These are phyloP conservation scores for Phellopilus nigrolimitatus DNA, from an alignment of 1,284 basidiomycete genomes.

Conservation along the genomic window DNA sequence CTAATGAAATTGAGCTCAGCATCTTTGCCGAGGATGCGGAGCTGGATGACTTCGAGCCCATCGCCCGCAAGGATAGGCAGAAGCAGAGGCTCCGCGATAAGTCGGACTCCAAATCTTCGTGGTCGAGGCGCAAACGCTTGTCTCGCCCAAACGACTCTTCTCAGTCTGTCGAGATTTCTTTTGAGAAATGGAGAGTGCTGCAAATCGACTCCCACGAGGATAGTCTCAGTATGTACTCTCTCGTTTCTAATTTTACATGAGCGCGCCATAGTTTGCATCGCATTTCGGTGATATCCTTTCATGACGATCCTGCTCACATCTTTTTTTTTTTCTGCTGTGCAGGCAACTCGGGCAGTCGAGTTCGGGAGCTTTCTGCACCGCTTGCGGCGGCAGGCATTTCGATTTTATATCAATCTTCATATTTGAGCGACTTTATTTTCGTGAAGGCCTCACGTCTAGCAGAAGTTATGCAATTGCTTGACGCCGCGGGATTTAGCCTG, in stretches of 20 bases:
- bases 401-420: slow-evolving; percentile 81
- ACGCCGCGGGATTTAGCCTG: slow-evolving; percentile 60
- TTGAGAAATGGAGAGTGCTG: slow-evolving; percentile 68
- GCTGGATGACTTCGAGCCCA: slow-evolving; percentile 54
- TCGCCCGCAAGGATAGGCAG: slow-evolving; percentile 54
- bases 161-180: slow-evolving; percentile 52
- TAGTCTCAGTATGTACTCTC: slow-evolving; percentile 48
- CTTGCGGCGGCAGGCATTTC: slow-evolving; percentile 77
- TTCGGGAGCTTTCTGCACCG: slow-evolving; percentile 74
- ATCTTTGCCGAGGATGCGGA: slow-evolving; percentile 60
- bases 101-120: slow-evolving; percentile 30
- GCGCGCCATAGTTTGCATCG: not conserved
- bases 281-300: not conserved
- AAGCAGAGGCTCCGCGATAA: slow-evolving; percentile 34
- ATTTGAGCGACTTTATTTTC: slow-evolving; percentile 82
- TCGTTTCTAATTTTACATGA: not conserved
- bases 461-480: slow-evolving; percentile 57
- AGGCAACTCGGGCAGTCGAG: slow-evolving; percentile 70
- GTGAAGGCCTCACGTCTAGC: slow-evolving; percentile 63
- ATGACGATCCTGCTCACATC: slow-evolving; percentile 2
- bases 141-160: slow-evolving; percentile 1
- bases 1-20: slow-evolving; percentile 70
- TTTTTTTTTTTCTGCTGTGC: not conserved
- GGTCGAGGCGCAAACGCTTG: slow-evolving; percentile 24
- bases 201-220: slow-evolving; percentile 73